Conservation (phyloP, 768 basidiomycete species). For the Podaxis mareebaensis region DNA sequence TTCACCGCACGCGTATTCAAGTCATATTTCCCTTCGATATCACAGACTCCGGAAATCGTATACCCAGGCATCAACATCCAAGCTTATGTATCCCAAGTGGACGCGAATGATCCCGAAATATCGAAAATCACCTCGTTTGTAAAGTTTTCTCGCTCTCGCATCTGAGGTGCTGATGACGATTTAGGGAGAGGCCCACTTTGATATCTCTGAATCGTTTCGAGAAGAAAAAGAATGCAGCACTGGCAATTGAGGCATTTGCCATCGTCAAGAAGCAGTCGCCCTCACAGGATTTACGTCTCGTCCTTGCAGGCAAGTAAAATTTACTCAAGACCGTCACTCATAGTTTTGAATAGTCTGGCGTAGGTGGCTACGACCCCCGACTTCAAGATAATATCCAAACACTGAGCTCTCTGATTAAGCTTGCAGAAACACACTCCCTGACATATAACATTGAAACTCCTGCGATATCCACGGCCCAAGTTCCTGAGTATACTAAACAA, state of each 20-base stretch:
- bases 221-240: constrained; percentile 85
- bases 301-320: constrained; percentile 65
- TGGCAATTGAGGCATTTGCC: constrained; percentile 83
- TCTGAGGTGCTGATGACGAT: constrained; percentile 2
- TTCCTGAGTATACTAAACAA: constrained; percentile 6
- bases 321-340: not conserved
- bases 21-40: constrained; percentile 71
- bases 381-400: constrained; percentile 81
- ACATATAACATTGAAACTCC: constrained; percentile 60
- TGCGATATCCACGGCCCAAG: constrained; percentile 33
- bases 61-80: constrained; percentile 91
- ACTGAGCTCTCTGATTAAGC: constrained; percentile 60
- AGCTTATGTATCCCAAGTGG: constrained; percentile 58
- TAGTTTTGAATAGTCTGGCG: constrained; percentile 1
- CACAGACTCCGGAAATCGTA: constrained; percentile 68
- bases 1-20: constrained; percentile 87
- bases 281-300: constrained; percentile 55
- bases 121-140: constrained; percentile 59
- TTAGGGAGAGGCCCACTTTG: constrained; percentile 67
- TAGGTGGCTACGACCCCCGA: constrained; percentile 90
- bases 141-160: constrained; percentile 3
- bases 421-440: constrained; percentile 54
- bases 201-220: constrained; percentile 95
- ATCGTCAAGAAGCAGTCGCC: constrained; percentile 36
- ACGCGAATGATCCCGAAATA: constrained; percentile 51